These are phyloP conservation scores for Neopestalotiopsis clavispora DNA, from an alignment of 2,329 filamentous ascomycete species.

Conservation along the genomic window DNA sequence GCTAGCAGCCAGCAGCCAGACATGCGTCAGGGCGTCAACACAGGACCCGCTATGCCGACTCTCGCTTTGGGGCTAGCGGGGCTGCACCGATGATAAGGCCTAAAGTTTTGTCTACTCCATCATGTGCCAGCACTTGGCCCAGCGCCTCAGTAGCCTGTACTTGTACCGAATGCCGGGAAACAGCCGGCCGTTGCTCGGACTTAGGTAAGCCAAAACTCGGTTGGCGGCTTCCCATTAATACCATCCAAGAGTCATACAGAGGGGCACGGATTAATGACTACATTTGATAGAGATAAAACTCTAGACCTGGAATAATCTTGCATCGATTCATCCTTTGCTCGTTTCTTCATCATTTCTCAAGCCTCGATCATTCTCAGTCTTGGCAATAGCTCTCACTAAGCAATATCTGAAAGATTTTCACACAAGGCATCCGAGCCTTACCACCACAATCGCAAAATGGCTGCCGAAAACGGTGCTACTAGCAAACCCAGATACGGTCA, in stretches of 20 bases:
- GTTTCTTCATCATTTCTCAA: background rate
- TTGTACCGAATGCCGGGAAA: conserved; percentile 17
- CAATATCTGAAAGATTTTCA: background rate
- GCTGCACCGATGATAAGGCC: background rate
- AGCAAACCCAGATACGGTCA: conserved; percentile 38
- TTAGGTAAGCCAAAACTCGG: conserved; percentile 27
- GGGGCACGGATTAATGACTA: background rate
- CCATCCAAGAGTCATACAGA: conserved; percentile 8
- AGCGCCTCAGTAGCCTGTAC: conserved; percentile 18
- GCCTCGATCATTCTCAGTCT: background rate
- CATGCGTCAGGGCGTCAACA: too few species aligned
- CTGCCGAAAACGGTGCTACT: conserved; percentile 24
- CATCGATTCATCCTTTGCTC: background rate
- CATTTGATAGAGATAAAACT: background rate
- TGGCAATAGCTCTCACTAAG: background rate
- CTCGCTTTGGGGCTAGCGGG: background rate
- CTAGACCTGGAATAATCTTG: background rate
- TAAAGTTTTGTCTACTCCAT: background rate
- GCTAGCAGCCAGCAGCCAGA: too few species aligned
- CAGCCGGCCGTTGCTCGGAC: conserved; percentile 22
- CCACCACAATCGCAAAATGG: conserved; percentile 27
- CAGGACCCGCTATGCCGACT: background rate
- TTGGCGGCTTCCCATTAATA: background rate
- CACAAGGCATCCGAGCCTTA: background rate
- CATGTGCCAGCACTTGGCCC: background rate